Percentiles rank a stretch among this genome's conserved stretches.
Evolutionary conservation across 306 rosid genomes (phyloP).

Genomic region (Sphenostylis stenocarpa): DNA sequence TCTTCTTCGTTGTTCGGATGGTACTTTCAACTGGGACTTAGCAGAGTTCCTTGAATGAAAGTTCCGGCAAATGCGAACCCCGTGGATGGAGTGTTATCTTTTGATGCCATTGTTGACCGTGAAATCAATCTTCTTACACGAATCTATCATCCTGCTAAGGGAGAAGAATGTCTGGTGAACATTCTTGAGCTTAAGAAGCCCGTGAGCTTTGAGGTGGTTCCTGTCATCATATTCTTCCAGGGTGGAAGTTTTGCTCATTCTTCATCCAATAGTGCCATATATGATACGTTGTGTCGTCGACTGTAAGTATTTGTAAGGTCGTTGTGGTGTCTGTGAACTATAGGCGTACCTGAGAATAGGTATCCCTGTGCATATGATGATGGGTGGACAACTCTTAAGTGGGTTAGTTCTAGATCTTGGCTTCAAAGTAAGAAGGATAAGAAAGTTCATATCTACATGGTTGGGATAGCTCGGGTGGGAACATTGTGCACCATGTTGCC

Average conservation of each 20-base stretch:
- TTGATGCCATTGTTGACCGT: slow-evolving; percentile 80
- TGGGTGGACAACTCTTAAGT: slow-evolving; percentile 84
- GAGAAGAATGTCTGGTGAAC: slow-evolving; percentile 41
- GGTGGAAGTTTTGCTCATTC: slow-evolving; percentile 99
- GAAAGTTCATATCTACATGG: slow-evolving; percentile 77
- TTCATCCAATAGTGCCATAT: slow-evolving; percentile 88
- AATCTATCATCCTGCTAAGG: slow-evolving; percentile 71
- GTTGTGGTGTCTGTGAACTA: slow-evolving; percentile 89
- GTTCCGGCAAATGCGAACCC: slow-evolving; percentile 72
- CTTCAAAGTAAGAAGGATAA: slow-evolving; percentile 75
- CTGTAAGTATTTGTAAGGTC: slow-evolving; percentile 79
- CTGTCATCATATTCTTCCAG: slow-evolving; percentile 86
- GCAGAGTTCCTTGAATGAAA: slow-evolving; percentile 92
- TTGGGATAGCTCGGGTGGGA: slow-evolving; percentile 97
- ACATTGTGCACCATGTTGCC: slow-evolving; percentile 95
- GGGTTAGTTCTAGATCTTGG: slow-evolving; percentile 87
- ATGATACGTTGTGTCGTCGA: slow-evolving; percentile 84
- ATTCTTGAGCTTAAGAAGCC: slow-evolving; percentile 75
- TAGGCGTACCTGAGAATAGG: slow-evolving; percentile 80
- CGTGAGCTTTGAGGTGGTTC: slow-evolving; percentile 57
- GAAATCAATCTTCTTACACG: slow-evolving; percentile 64
- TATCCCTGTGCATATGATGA: slow-evolving; percentile 94
- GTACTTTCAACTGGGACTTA: slow-evolving; percentile 90
- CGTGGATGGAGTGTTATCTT: slow-evolving; percentile 78
- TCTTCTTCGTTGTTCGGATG: slow-evolving; percentile 97